phyloP scores from a whole-genome alignment of 345 rosid genomes.

The Trapa bicornis region DNA sequence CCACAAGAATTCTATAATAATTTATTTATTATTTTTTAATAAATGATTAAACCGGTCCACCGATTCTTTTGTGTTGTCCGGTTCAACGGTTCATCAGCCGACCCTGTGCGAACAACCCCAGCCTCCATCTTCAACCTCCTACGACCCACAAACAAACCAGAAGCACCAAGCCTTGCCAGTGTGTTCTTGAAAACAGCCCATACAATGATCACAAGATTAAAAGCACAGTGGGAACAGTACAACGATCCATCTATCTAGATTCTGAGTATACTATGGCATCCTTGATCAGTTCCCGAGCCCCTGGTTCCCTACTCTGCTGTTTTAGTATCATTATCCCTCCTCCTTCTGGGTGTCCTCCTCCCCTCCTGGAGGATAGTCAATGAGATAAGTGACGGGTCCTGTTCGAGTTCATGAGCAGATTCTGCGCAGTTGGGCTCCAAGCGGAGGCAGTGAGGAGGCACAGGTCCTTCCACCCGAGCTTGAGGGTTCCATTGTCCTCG shows the following conservation, averaged over 20 bases:
- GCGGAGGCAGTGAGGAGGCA: slow-evolving; percentile 98
- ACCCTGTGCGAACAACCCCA: not conserved
- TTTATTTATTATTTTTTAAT: no score
- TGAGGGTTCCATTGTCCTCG: slow-evolving; percentile 83
- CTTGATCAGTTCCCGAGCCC: not conserved
- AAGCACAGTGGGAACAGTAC: not conserved
- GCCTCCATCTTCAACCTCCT: not conserved
- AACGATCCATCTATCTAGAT: not conserved
- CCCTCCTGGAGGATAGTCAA: not conserved
- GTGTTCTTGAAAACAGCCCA: not conserved
- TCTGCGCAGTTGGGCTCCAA: slow-evolving; percentile 53
- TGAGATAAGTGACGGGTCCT: slow-evolving; percentile 14
- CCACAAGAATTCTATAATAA: no score
- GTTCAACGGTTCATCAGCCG: no score
- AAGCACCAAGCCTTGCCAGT: no score
- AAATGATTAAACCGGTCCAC: no score
- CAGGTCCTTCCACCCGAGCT: slow-evolving; percentile 98
- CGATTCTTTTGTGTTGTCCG: no score
- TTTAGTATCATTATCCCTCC: not conserved
- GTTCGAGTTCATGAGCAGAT: slow-evolving; percentile 1
- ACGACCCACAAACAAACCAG: no score
- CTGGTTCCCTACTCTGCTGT: not conserved
- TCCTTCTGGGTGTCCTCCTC: not conserved
- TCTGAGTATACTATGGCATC: not conserved
- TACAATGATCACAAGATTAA: not conserved